Base-by-base conservation (phyloP, 2,329 filamentous ascomycete genomes). In the Aureobasidium lini region DNA sequence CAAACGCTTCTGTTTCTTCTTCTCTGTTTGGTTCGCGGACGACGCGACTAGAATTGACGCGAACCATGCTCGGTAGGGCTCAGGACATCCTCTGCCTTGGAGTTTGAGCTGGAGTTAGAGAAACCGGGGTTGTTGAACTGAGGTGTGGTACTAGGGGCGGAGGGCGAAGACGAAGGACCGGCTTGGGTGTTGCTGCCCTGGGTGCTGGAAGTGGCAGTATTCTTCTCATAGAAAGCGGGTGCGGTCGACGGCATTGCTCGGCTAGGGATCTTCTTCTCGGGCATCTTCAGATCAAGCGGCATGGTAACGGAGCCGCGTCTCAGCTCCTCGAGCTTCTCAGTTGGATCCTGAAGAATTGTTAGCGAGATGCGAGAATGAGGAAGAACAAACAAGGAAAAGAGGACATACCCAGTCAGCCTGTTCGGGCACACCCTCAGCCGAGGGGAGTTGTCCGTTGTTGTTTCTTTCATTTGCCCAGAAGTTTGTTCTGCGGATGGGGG, bases 401-500 rank as follows among this genome's bases (percentile, higher is more conserved):
- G 3, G 31, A 90, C 90, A 87, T 90, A 96, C 91, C 93, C 93
- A 96, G 74, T 96, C 90, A 71, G 84, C 82, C 81, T 96, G 92
- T 72, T 84, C 80, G 63, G 92, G 91, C 64, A 96, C 91, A 54
- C 90, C 92, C 71, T 89, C 84, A 52, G 92, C 91, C 64, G 79
- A 78, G 62, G 90, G 90, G 65, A 96, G 78, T 68, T 80, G 78
- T 63, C 79, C 80, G 63, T 77, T 74, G 39, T 77, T 77, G 61
- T 83, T 77, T 53, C 79, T 79, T 61, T 83, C 82, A 29, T 77
- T 77, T 54, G 82, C 84, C 86, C 85, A 90, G 71, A 87, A 88
- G 53, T 77, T 85, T 36, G 81, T 78, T 66, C 87, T 80, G 63
- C 83, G 82, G 66, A 93, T 81, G 15, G 91, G 90, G 13, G 90